Evolutionary conservation across 2,329 filamentous ascomycete species (phyloP).

Genomic region (Chalaropsis thielavioides): DNA sequence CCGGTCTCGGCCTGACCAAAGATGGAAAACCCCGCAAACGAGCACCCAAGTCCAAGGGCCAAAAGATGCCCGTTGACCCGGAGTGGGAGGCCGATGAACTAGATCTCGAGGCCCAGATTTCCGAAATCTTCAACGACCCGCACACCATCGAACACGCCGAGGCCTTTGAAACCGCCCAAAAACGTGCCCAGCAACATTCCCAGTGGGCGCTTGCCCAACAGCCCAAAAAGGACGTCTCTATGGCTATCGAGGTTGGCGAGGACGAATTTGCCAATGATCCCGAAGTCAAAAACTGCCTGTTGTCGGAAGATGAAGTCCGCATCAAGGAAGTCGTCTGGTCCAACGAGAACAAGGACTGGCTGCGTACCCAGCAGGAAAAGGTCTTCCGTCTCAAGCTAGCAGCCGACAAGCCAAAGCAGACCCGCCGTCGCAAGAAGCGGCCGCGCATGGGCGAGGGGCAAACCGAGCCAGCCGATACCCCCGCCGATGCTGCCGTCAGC

Average conservation of each 20-base stretch:
- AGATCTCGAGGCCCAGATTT: constrained; percentile 55
- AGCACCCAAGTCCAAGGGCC: constrained; percentile 21
- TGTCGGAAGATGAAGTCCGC: constrained; percentile 57
- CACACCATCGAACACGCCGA: constrained; percentile 41
- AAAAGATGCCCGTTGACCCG: constrained; percentile 42
- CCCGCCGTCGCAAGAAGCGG: constrained; percentile 39
- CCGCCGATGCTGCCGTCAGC: constrained; percentile 53
- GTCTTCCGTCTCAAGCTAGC: constrained; percentile 57
- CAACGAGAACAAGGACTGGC: constrained; percentile 85
- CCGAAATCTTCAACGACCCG: constrained; percentile 51
- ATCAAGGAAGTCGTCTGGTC: constrained; percentile 91
- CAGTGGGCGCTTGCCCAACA: constrained; percentile 36
- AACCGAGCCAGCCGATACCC: constrained; percentile 49
- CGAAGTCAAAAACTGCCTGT: constrained; percentile 67
- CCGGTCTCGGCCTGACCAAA: constrained; percentile 14
- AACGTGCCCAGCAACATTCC: constrained; percentile 40
- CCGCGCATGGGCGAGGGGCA: constrained; percentile 51
- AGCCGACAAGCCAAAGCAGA: constrained; percentile 41
- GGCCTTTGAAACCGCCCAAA: constrained; percentile 42
- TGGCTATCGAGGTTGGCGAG: constrained; percentile 54
- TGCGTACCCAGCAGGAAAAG: constrained; percentile 75
- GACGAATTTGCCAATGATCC: constrained; percentile 81
- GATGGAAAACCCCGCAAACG: constrained; percentile 2
- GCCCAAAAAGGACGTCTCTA: constrained; percentile 36
- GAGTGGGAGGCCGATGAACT: constrained; percentile 51